phyloP scores from a whole-genome alignment of 306 rosid species.

The Fragaria nilgerrensis region DNA sequence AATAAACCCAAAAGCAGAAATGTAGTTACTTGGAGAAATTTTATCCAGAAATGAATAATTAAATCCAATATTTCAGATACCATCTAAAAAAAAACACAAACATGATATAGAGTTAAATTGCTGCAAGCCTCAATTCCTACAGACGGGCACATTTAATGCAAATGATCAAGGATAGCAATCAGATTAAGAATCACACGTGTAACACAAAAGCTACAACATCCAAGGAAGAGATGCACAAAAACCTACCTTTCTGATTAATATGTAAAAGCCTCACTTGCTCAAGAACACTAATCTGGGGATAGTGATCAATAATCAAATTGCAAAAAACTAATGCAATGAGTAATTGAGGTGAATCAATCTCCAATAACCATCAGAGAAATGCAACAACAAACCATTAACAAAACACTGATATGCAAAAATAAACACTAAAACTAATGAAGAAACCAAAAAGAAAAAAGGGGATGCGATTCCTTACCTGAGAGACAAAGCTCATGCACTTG shows the following conservation, averaged over 20 bases:
- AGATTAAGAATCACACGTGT: not conserved
- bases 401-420: not conserved
- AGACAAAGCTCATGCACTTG: too few species aligned
- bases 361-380: not conserved
- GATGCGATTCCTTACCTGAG: too few species aligned
- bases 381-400: not conserved
- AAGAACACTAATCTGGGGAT: not conserved
- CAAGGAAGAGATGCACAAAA: not conserved
- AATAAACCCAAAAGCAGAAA: not conserved
- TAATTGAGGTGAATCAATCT: not conserved
- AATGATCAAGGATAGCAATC: not conserved
- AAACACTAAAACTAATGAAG: too few species aligned
- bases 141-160: not conserved
- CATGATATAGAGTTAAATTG: not conserved
- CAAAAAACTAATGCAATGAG: not conserved
- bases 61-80: not conserved
- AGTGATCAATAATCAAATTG: not conserved
- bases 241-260: not conserved
- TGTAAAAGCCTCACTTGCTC: not conserved
- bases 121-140: not conserved
- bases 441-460: too few species aligned
- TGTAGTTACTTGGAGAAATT: not conserved
- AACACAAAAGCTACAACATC: not conserved
- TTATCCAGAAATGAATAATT: conserved; percentile 2
- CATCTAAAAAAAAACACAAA: not conserved